phyloP scores from a whole-genome alignment of 352 stramenopile genomes.

The Elongisporangium undulatum region DNA sequence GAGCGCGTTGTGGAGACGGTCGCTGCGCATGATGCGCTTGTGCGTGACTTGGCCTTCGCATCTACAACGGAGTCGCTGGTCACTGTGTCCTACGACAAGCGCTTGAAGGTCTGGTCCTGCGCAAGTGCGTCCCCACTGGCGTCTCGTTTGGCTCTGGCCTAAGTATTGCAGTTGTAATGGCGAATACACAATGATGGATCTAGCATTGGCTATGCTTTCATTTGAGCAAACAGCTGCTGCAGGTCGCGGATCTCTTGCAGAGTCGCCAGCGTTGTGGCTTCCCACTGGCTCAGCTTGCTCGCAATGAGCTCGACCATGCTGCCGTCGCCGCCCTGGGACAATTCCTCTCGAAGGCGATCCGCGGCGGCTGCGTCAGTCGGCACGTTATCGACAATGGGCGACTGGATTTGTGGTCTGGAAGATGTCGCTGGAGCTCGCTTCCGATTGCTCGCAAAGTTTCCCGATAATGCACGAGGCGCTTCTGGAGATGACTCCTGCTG shows the following conservation, averaged over 20 bases:
- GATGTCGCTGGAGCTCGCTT: slow-evolving; percentile 24
- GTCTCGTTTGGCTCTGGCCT: background rate
- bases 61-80: slow-evolving; percentile 21
- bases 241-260: slow-evolving; percentile 72
- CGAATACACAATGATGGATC: background rate
- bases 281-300: slow-evolving; percentile 55
- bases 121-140: background rate
- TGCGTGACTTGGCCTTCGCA: slow-evolving; percentile 34
- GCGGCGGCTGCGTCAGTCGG: slow-evolving; percentile 11
- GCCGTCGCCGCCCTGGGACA: slow-evolving; percentile 26
- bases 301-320: slow-evolving; percentile 40
- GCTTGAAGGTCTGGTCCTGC: slow-evolving; percentile 55
- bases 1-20: slow-evolving; percentile 71
- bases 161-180: background rate
- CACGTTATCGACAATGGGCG: slow-evolving; percentile 25
- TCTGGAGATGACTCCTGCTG: slow-evolving; percentile 2
- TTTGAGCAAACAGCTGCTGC: slow-evolving; percentile 53
- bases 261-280: slow-evolving; percentile 53
- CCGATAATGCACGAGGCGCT: slow-evolving; percentile 23
- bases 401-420: slow-evolving; percentile 24
- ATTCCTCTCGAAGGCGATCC: slow-evolving; percentile 19
- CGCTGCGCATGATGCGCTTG: slow-evolving; percentile 59
- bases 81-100: slow-evolving; percentile 81
- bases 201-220: slow-evolving; percentile 14
- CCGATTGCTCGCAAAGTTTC: slow-evolving; percentile 59